Evolutionary conservation across 305 asterid genomes (phyloP).

Genomic region (Stenogyne calaminthoides): DNA sequence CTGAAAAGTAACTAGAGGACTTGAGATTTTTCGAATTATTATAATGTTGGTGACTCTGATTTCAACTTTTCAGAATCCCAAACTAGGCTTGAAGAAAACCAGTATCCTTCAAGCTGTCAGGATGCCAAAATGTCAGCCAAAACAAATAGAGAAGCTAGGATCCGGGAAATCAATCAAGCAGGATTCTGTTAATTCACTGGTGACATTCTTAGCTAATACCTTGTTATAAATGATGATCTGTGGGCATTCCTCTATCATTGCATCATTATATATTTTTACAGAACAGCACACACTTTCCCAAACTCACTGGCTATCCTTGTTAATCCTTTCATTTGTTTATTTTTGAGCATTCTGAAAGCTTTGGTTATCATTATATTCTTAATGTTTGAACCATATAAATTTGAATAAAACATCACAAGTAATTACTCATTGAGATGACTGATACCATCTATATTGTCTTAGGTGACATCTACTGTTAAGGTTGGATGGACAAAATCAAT

Average conservation of each 20-base stretch:
- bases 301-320: slow-evolving; percentile 11
- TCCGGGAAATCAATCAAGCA: slow-evolving; percentile 51
- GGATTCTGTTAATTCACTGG: slow-evolving; percentile 52
- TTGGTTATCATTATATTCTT: slow-evolving; percentile 5
- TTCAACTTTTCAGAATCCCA: slow-evolving; percentile 46
- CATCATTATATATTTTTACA: slow-evolving; percentile 6
- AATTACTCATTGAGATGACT: slow-evolving; percentile 13
- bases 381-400: slow-evolving; percentile 1
- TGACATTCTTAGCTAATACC: slow-evolving; percentile 29
- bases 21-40: slow-evolving; percentile 21
- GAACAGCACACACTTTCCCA: not conserved
- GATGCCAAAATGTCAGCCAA: slow-evolving; percentile 54
- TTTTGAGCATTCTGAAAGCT: not conserved
- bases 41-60: slow-evolving; percentile 23
- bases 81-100: slow-evolving; percentile 50
- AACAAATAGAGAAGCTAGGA: slow-evolving; percentile 53
- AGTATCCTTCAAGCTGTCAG: slow-evolving; percentile 43
- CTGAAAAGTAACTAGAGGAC: slow-evolving; percentile 14
- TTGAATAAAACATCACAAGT: not conserved
- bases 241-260: not conserved
- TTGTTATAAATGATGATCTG: not conserved
- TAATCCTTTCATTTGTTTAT: not conserved
- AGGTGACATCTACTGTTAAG: slow-evolving; percentile 51
- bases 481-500: slow-evolving; percentile 38
- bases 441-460: slow-evolving; percentile 27